A percentile compares a stretch with the other conserved stretches of the same genome.
Conservation (phyloP, 192 early-diverging fungal genomes). For the Coemansia sp. region DNA sequence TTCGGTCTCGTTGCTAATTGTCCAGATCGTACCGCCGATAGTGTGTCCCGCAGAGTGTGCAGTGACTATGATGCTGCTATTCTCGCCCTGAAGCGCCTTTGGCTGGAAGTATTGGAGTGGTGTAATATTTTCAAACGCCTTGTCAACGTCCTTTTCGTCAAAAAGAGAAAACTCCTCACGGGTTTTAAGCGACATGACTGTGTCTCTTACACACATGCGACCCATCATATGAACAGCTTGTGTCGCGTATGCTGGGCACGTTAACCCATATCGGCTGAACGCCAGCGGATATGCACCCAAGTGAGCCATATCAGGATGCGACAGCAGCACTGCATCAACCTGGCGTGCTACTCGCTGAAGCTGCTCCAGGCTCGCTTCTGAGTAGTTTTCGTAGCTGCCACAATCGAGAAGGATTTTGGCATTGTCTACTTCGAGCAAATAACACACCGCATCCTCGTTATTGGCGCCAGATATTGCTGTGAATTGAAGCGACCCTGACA, state of each 20-base stretch:
- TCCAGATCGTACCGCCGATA: constrained; percentile 96
- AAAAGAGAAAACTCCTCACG: constrained; percentile 76
- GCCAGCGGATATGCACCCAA: constrained; percentile 87
- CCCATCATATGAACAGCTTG: constrained; percentile 94
- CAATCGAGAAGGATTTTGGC: constrained; percentile 94
- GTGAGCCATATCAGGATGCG: constrained; percentile 87
- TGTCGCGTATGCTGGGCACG: constrained; percentile 87
- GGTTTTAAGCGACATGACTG: constrained; percentile 66
- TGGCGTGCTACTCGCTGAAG: constrained; percentile 82
- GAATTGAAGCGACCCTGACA: constrained; percentile 71
- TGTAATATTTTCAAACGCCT: constrained; percentile 80
- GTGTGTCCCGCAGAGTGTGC: constrained; percentile 92
- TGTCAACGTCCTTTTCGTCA: constrained; percentile 75
- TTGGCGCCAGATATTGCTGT: constrained; percentile 84
- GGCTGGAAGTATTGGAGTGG: constrained; percentile 88
- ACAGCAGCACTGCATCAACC: constrained; percentile 86
- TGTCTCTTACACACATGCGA: constrained; percentile 78
- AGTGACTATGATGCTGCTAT: constrained; percentile 83
- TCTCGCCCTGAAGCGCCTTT: constrained; percentile 62
- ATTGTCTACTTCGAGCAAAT: constrained; percentile 90
- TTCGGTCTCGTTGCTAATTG: constrained; percentile 91
- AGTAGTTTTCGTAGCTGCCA: constrained; percentile 82
- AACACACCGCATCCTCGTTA: constrained; percentile 84
- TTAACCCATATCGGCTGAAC: constrained; percentile 70
- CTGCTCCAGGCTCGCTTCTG: constrained; percentile 65